These are phyloP conservation scores for Colletotrichum chlorophyti DNA, from an alignment of 2,329 filamentous ascomycete genomes.

Conservation along the genomic window DNA sequence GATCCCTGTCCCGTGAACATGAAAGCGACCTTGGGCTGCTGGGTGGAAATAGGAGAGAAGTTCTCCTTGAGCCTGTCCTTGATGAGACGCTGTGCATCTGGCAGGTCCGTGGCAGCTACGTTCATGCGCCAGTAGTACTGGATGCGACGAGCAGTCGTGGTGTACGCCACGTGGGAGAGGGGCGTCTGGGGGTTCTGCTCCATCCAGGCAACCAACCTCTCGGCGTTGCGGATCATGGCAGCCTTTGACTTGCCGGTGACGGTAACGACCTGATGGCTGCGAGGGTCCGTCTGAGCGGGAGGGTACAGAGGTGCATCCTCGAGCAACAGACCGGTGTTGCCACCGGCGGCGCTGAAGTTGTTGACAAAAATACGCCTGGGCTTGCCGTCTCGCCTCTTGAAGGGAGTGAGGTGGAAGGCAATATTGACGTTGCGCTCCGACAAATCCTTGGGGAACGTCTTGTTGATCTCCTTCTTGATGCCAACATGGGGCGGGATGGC, in stretches of 20 bases:
- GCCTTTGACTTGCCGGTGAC: constrained; percentile 63
- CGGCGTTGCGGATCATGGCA: constrained; percentile 65
- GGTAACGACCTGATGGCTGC: constrained; percentile 63
- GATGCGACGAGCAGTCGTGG: constrained; percentile 69
- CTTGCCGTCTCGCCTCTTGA: constrained; percentile 54
- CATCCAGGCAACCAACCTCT: constrained; percentile 61
- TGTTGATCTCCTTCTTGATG: constrained; percentile 70
- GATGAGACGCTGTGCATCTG: constrained; percentile 51
- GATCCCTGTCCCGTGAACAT: constrained; percentile 65
- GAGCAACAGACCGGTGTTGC: constrained; percentile 72
- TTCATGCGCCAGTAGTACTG: constrained; percentile 53
- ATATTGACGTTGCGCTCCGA: constrained; percentile 65
- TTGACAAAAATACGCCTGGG: constrained; percentile 63
- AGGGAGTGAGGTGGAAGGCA: constrained; percentile 58
- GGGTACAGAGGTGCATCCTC: constrained; percentile 63
- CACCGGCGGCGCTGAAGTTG: constrained; percentile 75
- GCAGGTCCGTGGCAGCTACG: constrained; percentile 48
- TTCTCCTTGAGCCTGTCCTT: constrained; percentile 47
- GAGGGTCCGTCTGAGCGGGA: constrained; percentile 58
- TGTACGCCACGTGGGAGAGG: constrained; percentile 68
- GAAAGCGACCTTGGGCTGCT: constrained; percentile 57
- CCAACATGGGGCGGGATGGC: constrained; percentile 71
- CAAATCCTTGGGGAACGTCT: constrained; percentile 63
- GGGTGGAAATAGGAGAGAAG: constrained; percentile 49
- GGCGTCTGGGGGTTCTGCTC: constrained; percentile 57